These are phyloP conservation scores for Phytopythium boreale DNA, from an alignment of 352 stramenopile genomes.

Conservation along the genomic window DNA sequence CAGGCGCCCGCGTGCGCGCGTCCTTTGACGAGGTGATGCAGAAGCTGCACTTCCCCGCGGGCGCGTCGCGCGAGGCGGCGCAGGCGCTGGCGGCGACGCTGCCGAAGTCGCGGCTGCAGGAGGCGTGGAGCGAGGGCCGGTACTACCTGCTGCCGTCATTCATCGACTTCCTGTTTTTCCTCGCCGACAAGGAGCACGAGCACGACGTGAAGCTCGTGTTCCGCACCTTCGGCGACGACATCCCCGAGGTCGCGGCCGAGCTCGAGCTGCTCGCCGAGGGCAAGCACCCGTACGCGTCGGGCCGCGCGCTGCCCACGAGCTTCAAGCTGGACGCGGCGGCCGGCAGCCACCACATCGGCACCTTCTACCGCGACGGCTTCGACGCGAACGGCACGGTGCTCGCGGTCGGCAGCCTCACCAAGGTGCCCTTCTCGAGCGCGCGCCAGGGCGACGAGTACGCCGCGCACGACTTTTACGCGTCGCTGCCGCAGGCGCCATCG, in stretches of 20 bases:
- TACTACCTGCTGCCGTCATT: slow-evolving; percentile 87
- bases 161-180: slow-evolving; percentile 56
- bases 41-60: slow-evolving; percentile 64
- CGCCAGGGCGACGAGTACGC: slow-evolving; percentile 24
- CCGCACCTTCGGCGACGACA: slow-evolving; percentile 81
- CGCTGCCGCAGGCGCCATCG: slow-evolving; percentile 3
- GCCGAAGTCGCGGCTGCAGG: slow-evolving; percentile 50
- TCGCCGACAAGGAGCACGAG: slow-evolving; percentile 29
- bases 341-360: slow-evolving; percentile 33
- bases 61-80: slow-evolving; percentile 41
- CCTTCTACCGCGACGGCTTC: slow-evolving; percentile 78
- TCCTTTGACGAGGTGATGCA: slow-evolving; percentile 77
- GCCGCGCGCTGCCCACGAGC: slow-evolving; percentile 27
- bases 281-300: slow-evolving; percentile 47
- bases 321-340: slow-evolving; percentile 47
- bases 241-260: slow-evolving; percentile 70
- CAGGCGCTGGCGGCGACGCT: slow-evolving; percentile 33
- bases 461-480: slow-evolving; percentile 38
- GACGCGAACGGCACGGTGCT: slow-evolving; percentile 48
- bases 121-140: slow-evolving; percentile 64
- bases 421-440: slow-evolving; percentile 51
- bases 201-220: slow-evolving; percentile 63
- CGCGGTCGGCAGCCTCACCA: slow-evolving; percentile 55
- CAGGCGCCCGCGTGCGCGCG: slow-evolving; percentile 33
- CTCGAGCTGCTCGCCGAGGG: slow-evolving; percentile 65